Conservation (phyloP, 345 rosid genomes). For the Arabis hirsuta region DNA sequence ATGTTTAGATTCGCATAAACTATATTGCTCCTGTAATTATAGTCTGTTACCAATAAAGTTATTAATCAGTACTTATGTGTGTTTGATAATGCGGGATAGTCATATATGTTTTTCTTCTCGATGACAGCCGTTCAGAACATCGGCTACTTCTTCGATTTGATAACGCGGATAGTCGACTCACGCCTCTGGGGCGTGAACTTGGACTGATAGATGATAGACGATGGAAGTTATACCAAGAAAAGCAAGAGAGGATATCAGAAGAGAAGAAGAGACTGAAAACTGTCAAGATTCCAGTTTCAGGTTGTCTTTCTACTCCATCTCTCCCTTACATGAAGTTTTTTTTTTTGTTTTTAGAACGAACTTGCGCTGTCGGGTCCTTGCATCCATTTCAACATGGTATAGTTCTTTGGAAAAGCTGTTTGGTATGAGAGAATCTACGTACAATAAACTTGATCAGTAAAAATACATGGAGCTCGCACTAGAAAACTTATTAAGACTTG, state of each 20-base stretch:
- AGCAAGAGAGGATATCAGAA: constrained; percentile 78
- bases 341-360: neutral
- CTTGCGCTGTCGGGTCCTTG: neutral
- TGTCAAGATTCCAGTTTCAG: constrained; percentile 91
- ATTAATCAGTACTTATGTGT: constrained; percentile 11
- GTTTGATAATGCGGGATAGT: constrained; percentile 9
- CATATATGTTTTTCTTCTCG: constrained; percentile 34
- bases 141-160: constrained; percentile 92
- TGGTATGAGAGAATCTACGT: constrained; percentile 6
- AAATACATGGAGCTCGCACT: constrained; percentile 12
- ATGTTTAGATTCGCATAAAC: constrained; percentile 13
- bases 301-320: constrained; percentile 40
- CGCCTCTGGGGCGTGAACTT: constrained; percentile 87
- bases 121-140: constrained; percentile 87
- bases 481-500: constrained; percentile 16
- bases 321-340: neutral
- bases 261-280: constrained; percentile 80
- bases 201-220: constrained; percentile 93
- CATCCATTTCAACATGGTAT: constrained; percentile 23
- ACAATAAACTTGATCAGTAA: constrained; percentile 3
- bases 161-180: constrained; percentile 97
- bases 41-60: neutral
- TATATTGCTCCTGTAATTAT: constrained; percentile 7
- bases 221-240: constrained; percentile 86
- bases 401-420: neutral